Evolutionary conservation across 805 yeast species (phyloP).

Genomic region (Tetrapisispora pingtungensis): DNA sequence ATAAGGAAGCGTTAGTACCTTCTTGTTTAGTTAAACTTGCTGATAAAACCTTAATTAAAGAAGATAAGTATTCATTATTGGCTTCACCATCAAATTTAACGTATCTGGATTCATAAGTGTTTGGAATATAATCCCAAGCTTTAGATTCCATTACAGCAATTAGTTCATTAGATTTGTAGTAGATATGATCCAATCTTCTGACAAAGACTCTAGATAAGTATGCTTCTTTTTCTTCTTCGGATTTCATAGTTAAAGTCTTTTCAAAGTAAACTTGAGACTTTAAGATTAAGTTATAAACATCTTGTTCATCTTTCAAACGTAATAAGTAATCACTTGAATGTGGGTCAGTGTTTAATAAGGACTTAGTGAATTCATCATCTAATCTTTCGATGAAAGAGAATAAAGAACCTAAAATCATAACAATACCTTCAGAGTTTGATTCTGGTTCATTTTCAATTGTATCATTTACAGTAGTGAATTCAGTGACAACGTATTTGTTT

Average conservation of each 20-base stretch:
- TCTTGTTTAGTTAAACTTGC: constrained; percentile 56
- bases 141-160: constrained; percentile 56
- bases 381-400: constrained; percentile 83
- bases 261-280: constrained; percentile 85
- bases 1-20: constrained; percentile 44
- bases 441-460: constrained; percentile 70
- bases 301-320: constrained; percentile 79
- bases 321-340: constrained; percentile 90
- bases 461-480: constrained; percentile 58
- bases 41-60: constrained; percentile 55
- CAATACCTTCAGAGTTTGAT: constrained; percentile 51
- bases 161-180: constrained; percentile 78
- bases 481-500: constrained; percentile 56
- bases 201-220: constrained; percentile 64
- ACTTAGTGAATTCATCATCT: constrained; percentile 86
- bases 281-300: constrained; percentile 63
- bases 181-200: constrained; percentile 84
- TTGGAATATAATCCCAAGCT: constrained; percentile 55
- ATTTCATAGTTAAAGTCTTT: constrained; percentile 32
- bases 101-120: constrained; percentile 18
- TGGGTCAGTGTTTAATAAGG: constrained; percentile 83
- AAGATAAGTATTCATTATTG: constrained; percentile 37
- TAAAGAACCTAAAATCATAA: constrained; percentile 72
- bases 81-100: constrained; percentile 22
- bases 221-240: constrained; percentile 38